Evolutionary conservation across 495 filamentous ascomycete genomes (phyloP), one percentile per base, ranked within the genome.

Genomic region (Astrocystis sublimbata): DNA sequence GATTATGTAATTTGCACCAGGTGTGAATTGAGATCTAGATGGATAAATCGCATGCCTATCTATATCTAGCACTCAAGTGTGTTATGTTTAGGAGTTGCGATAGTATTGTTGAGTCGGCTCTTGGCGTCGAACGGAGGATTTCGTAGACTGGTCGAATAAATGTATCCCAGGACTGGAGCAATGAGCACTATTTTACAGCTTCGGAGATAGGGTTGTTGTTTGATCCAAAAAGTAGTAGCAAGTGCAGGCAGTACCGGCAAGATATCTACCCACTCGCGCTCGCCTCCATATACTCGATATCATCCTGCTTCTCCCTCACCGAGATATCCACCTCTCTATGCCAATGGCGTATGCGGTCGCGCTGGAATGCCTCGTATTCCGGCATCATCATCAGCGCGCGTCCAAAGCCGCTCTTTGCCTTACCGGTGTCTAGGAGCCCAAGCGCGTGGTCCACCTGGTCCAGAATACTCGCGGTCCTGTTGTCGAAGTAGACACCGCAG

Each of bases 401-500:
- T 17, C 69, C 49, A 40, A 80, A 79, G 3, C 69, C 68, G 15
- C 73, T 70, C 17, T 47, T 8, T 13, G 41, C 24, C 15, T 54
- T n/a, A n/a, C 63, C 68, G 13, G n/a, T 23, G 4, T 28, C 56
- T 47, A 63, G 24, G 8, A 28, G 6, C 8, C 13, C 33, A 9
- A 75, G n/a, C 2, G 47, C 58, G 1, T 36, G 3, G 13, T 69
- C 47, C 6, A 78, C 75, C 10, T 63, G 62, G 4, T 67, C 12
- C 4, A 93, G 64, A 13, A 92, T 63, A 0, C 65, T 64, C 12
- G 79, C 68, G 2, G 89, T 90, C n/a, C 77, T 77, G 0, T 62
- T 62, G 62, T 92, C 82, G 33, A 83, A 81, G 19, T 84, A 83
- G 24, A 93, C 71, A 7, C 90, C 91, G 1, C 79, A 83, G 8